Base-by-base conservation (phyloP, 1,284 basidiomycete genomes). In the Mycena citricolor region DNA sequence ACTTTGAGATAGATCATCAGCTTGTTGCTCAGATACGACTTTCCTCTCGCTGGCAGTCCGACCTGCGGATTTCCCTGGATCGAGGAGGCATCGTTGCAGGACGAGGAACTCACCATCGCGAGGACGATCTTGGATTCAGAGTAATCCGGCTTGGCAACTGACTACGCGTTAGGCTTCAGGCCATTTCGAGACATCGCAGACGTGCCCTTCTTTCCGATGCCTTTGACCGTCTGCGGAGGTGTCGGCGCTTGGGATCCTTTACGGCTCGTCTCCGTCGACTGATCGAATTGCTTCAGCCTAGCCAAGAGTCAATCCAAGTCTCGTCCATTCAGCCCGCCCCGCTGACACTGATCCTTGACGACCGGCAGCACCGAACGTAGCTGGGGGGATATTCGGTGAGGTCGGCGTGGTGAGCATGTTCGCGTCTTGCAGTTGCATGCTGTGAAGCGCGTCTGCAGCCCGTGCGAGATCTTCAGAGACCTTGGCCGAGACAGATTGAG, bases 71-170 rank as follows among this genome's bases (percentile, higher is more conserved):
- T n/a, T n/a, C n/a, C n/a, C n/a, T n/a, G n/a, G n/a, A n/a, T n/a
- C n/a, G n/a, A n/a, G n/a, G n/a, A n/a, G n/a, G n/a, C n/a, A n/a
- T n/a, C n/a, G n/a, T n/a, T 39, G n/a, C n/a, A n/a, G n/a, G n/a
- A n/a, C n/a, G n/a, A n/a, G n/a, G n/a, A n/a, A n/a, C n/a, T n/a
- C 56, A 94, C 95, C 92, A 98, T 98, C 4, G 95, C 95, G 5
- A 99, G 82, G 7, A 99, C 94, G 56, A 99, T 97, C 77, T 99
- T 99, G 35, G 91, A 91, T 60, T 97, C 94, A 4, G 92, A 95
- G 58, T 98, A 98, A 62, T 99, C 97, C 4, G 97, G 95, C 66
- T 95, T 97, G 42, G 90, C 88, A 31, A 95, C 93, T 90, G 54
- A 26, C 32, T 6, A 44, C 16, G 32, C 13, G 13, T 37, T 16